Conservation (phyloP, 176 grass and related monocot species). For the Phragmites australis region DNA sequence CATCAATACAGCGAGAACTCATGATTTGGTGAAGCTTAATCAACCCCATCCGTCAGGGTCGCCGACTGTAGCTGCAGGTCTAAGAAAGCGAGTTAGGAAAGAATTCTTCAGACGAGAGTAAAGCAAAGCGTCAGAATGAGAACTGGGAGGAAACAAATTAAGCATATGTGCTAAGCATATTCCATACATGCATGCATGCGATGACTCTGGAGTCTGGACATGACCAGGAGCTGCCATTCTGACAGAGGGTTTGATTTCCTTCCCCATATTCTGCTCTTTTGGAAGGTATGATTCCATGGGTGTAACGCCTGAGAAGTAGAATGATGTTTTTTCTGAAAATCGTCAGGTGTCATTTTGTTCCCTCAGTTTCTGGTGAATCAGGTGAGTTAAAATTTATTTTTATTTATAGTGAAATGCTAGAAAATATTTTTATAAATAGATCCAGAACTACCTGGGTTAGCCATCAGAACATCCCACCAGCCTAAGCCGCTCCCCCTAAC, state of each 20-base stretch:
- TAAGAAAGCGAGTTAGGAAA: neutral
- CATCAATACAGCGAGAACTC: neutral
- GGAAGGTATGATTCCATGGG: constrained; percentile 20
- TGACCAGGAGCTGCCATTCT: neutral
- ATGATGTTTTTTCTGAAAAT: no score
- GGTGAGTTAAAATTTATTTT: no score
- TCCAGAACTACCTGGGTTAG: no score
- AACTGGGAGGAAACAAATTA: neutral
- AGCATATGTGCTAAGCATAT: constrained; percentile 27
- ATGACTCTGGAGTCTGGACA: neutral
- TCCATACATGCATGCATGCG: constrained; percentile 9
- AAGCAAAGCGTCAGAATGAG: constrained; percentile 31
- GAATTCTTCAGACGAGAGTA: neutral
- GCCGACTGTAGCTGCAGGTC: neutral
- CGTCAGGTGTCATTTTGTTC: no score
- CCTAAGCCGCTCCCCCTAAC: no score
- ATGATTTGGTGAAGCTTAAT: neutral
- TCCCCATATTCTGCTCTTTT: neutral
- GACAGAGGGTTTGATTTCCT: neutral
- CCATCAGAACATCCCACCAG: no score
- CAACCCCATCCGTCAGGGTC: neutral
- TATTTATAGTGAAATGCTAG: no score
- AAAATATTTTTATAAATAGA: no score
- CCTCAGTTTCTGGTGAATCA: no score
- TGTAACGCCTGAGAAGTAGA: no score